Evolutionary conservation across 495 filamentous ascomycete species (phyloP), one percentile per base, ranked within the genome.

Genomic region (Podospora appendiculata): DNA sequence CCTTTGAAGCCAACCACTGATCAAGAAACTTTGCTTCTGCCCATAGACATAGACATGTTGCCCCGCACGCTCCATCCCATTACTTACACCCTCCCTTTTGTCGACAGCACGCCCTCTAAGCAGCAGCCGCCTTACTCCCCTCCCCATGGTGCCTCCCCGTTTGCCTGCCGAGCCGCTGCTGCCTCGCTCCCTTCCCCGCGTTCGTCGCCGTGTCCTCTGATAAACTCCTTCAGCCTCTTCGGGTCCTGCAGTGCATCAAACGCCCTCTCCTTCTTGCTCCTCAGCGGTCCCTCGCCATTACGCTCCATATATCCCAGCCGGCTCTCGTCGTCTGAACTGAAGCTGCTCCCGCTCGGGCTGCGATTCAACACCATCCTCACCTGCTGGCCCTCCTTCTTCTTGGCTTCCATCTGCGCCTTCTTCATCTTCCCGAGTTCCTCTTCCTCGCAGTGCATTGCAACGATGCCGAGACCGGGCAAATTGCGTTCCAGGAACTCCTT

Each of bases 241-340:
- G 72, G 72, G 32, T 74, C 63, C 51, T 69, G 63, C 11, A 75
- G 41, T 4, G 67, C 59, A n/a, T 73, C 73, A 57, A 65, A 72
- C 16, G 61, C 74, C 52, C 60, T 70, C 59, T 76, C 69, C 58
- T 60, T 72, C 55, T 69, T 71, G 40, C 67, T 72, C 61, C 58
- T 71, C n/a, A 65, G 36, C 9, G 59, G 61, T 38, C 12, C 40
- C 5, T 63, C 57, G 1, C 41, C 58, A 16, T 44, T 35, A 3
- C 16, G 17, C 14, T 59, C 77, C 68, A 69, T 72, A 65, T 79
- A 77, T 45, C 84, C 78, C 25, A 95, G 67, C 49, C 84, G 79
- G 42, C 89, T 85, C 60, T 90, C 82, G 45, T 92, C 89, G 41
- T 80, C 83, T 47, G 84, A 89, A 44, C 84, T 88, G 38, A 90